Evolutionary conservation across 495 filamentous ascomycete species (phyloP).

Genomic region (Tuber melanosporum): DNA sequence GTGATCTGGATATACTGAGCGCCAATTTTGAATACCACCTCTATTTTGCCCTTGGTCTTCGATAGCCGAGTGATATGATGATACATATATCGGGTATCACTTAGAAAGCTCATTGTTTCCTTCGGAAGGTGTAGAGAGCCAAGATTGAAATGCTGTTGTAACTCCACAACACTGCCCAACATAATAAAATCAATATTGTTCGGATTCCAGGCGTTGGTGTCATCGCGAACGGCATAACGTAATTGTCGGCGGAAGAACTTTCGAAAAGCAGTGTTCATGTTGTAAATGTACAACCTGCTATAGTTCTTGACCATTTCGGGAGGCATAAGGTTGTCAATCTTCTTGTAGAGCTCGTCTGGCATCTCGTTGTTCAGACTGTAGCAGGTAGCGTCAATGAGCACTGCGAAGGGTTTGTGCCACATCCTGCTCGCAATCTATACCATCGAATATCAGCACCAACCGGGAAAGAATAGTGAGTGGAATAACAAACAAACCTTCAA

Average conservation of each 20-base stretch:
- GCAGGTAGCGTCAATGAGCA: constrained; percentile 61
- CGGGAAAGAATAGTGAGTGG: background rate
- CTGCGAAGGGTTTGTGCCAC: constrained; percentile 60
- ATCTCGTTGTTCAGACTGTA: constrained; percentile 57
- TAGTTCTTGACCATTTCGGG: constrained; percentile 53
- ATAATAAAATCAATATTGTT: constrained; percentile 57
- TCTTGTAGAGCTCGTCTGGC: constrained; percentile 54
- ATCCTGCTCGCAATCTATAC: constrained; percentile 56
- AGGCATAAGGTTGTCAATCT: constrained; percentile 54
- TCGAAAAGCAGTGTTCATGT: constrained; percentile 60
- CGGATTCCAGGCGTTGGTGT: constrained; percentile 53
- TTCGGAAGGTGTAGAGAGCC: constrained; percentile 59
- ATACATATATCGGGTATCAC: constrained; percentile 57
- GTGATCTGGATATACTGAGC: constrained; percentile 63
- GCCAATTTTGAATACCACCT: constrained; percentile 59
- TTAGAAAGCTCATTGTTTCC: constrained; percentile 59
- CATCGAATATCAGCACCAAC: constrained; percentile 1
- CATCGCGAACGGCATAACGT: constrained; percentile 51
- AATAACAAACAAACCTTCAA: constrained; percentile 51
- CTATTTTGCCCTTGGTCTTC: constrained; percentile 60
- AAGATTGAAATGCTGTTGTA: constrained; percentile 59
- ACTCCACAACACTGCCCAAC: constrained; percentile 54
- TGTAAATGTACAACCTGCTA: constrained; percentile 57
- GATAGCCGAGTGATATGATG: constrained; percentile 58
- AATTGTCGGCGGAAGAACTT: constrained; percentile 59